Evolutionary conservation across 805 yeast genomes (phyloP).

Genomic region (Saccharomycopsis synnaedendra): DNA sequence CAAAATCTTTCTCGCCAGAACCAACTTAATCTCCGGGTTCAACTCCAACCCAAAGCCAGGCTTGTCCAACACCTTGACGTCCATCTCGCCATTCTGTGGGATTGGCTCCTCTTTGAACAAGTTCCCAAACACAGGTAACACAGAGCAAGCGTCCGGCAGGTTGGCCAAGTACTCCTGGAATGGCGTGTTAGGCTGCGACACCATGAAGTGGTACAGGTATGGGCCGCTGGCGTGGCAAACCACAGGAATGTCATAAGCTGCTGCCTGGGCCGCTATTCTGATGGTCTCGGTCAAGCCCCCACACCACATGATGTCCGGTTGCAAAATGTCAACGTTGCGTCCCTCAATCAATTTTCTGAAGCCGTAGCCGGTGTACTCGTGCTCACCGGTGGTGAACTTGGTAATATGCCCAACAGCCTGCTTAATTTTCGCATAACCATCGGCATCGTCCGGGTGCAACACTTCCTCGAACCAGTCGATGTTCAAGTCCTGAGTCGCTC

Average conservation of each 20-base stretch:
- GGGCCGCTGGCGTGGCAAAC: constrained; percentile 47
- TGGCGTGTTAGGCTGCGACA: constrained; percentile 37
- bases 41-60: constrained; percentile 40
- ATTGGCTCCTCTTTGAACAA: constrained; percentile 37
- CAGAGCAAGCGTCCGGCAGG: constrained; percentile 35
- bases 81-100: constrained; percentile 32
- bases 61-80: constrained; percentile 29
- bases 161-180: constrained; percentile 42
- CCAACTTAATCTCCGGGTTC: constrained; percentile 31
- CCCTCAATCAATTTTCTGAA: constrained; percentile 40
- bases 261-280: constrained; percentile 36
- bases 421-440: constrained; percentile 34
- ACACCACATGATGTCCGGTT: constrained; percentile 45
- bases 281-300: constrained; percentile 40
- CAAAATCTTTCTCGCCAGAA: constrained; percentile 21
- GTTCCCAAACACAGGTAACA: constrained; percentile 36
- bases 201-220: constrained; percentile 39
- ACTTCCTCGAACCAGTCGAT: constrained; percentile 45
- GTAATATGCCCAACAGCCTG: constrained; percentile 32
- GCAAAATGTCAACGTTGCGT: constrained; percentile 35
- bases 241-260: constrained; percentile 41
- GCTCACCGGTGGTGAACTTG: constrained; percentile 43
- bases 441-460: constrained; percentile 39
- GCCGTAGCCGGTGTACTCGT: constrained; percentile 39
- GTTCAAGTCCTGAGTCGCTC: constrained; percentile 33